Evolutionary conservation across 1,284 basidiomycete species (phyloP), one percentile per base, ranked within the genome.

Genomic region (Leccinum subrobustum): DNA sequence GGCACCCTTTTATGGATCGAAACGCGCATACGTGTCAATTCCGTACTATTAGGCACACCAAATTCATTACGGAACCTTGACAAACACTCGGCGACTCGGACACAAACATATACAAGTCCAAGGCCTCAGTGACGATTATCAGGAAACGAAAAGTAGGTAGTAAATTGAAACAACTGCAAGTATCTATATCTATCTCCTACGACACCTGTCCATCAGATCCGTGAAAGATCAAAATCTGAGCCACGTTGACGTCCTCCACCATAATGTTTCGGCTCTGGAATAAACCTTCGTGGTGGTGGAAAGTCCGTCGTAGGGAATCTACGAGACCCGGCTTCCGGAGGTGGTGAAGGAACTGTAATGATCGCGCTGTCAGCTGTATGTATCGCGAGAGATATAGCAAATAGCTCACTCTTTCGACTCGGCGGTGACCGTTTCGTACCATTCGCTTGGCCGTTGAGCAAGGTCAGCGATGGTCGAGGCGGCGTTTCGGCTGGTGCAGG

Each of bases 261-360:
- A 70, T 93, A 93, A 48, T 77, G 78, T 67, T 79, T 87, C 27
- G 71, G 64, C 35, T 70, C 76, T 16, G 73, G 69, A 39, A 71
- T 72, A 72, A 91, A 92, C 31, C 78, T 77, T 51, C 89, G 83
- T n/a, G 91, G 91, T 14, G 86, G 84, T 12, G 91, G 91, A 71
- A 93, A 92, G 55, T 86, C 88, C 20, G 78, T 76, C 16, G 85
- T 81, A 12, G 89, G 88, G 69, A 92, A 93, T 20, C 79, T 85
- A 68, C 91, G 87, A 27, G 79, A 70, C 16, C 89, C 89, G 52
- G 81, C 82, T 60, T 80, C 84, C 1, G 89, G 84, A 25, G 91
- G 89, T 35, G 91, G 91, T 4, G 88, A 85, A 42, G 89, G 88
- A 60, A 92, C 91, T 92, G 61, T 4, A 61, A 65, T 63, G 57